Base-by-base conservation (phyloP, 768 basidiomycete species). In the Boletus sensibilis region DNA sequence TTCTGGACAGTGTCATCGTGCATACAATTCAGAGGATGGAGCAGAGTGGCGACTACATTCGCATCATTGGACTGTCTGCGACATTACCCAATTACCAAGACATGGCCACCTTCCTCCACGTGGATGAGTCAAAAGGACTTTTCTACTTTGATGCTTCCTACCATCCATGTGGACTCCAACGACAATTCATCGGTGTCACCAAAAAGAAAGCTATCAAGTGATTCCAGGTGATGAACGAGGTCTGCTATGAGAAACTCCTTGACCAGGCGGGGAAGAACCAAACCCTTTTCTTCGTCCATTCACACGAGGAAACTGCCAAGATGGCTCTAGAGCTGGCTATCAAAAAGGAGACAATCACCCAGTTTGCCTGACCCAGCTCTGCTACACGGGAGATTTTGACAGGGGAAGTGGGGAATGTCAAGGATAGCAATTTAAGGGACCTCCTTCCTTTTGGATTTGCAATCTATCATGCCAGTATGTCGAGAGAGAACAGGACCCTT, bases 131-230 rank as follows among this genome's bases (percentile, higher is more conserved):
- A 41, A 94, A 92, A 71, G 96, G 97, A 0, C 76, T 99, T 0
- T 99, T 99, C 77, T 96, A 95, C 77, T 99, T 99, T 65, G 96
- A 99, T 63, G 88, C 94, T 0, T 84, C 92, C 0, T 96, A 92
- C 68, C 83, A 96, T 40, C 96, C 96, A 20, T 98, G 97, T 67
- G 91, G 88, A 3, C 86, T 99, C 20, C 92, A 95, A 67, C 95
- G 97, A 65, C 92, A 97, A 67, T 98, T 98, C 74, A 86, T 98
- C 56, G 97, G 97, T 40, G 86, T 99, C 55, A 97, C 96, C 1
- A 97, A 98, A 79, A 98, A 98, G 82, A 98, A 97, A 73, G 97
- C 97, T 0, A 98, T 98, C 80, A 98, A 96, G 72, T 86, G 97
- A 7, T 94, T 95, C 68, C 96, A 98, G 70, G 86, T 98, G 59